Evolutionary conservation across 1,284 basidiomycete species (phyloP).

Genomic region (Fomitopsis schrenkii): DNA sequence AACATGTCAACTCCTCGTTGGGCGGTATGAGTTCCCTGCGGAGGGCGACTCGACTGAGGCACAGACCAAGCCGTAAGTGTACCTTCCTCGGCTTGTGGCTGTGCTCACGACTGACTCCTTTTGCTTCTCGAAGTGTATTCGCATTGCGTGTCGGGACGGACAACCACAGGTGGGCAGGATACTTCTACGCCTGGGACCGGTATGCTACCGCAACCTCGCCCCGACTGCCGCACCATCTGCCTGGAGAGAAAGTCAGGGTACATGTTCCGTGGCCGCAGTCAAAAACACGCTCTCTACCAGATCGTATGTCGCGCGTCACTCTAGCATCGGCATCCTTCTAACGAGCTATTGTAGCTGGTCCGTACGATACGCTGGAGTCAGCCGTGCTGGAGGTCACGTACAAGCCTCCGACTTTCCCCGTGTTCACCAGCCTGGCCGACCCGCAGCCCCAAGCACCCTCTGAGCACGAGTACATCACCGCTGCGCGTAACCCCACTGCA

Average conservation of each 20-base stretch:
- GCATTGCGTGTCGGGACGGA: conserved; percentile 64
- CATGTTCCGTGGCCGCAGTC: conserved; percentile 67
- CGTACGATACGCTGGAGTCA: conserved; percentile 56
- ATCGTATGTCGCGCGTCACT: conserved; percentile 37
- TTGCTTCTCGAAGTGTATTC: conserved; percentile 52
- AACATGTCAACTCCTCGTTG: conserved; percentile 70
- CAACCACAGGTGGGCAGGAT: conserved; percentile 52
- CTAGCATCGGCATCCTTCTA: conserved; percentile 3
- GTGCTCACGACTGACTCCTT: not conserved
- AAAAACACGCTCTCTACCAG: conserved; percentile 36
- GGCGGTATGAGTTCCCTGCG: conserved; percentile 55
- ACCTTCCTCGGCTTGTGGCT: not conserved
- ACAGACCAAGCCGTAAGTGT: conserved; percentile 41
- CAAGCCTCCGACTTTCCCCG: conserved; percentile 48
- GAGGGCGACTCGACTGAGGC: conserved; percentile 38
- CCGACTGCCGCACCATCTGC: conserved; percentile 41
- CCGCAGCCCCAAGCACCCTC: conserved; percentile 39
- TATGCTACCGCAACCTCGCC: conserved; percentile 64
- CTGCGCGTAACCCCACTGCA: conserved; percentile 46
- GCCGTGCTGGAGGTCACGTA: conserved; percentile 65
- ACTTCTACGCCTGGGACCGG: conserved; percentile 61
- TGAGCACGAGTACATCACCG: conserved; percentile 57
- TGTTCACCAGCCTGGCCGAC: conserved; percentile 25
- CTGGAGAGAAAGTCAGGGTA: conserved; percentile 32
- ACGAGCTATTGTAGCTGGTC: conserved; percentile 34